Conservation (phyloP, 345 rosid species). For the Cochlearia excelsa region DNA sequence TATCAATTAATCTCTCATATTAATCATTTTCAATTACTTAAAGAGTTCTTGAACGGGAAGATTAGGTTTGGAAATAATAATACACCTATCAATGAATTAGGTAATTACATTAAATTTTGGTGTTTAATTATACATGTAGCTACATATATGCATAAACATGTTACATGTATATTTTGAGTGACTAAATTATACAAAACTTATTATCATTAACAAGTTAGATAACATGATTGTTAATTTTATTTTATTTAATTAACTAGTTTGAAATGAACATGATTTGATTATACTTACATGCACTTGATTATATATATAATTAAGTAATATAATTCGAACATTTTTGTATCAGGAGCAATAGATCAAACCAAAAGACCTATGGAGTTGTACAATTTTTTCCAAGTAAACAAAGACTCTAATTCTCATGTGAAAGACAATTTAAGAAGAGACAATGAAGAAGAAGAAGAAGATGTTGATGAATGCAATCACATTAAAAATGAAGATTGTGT, state of each 20-base stretch:
- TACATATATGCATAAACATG: slow-evolving; percentile 6
- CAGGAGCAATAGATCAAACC: slow-evolving; percentile 24
- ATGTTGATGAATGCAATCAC: slow-evolving; percentile 22
- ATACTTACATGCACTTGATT: no score
- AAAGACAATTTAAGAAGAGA: slow-evolving; percentile 38
- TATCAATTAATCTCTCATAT: slow-evolving; percentile 28
- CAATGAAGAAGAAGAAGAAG: slow-evolving; percentile 14
- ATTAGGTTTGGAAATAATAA: slow-evolving; percentile 14
- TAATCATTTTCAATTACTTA: slow-evolving; percentile 29
- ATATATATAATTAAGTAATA: not conserved
- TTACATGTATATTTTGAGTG: not conserved
- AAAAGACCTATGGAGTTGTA: slow-evolving; percentile 51
- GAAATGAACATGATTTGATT: no score
- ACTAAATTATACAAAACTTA: no score
- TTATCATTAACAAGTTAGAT: no score
- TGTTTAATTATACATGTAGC: not conserved
- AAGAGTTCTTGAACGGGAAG: slow-evolving; percentile 32
- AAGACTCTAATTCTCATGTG: slow-evolving; percentile 54
- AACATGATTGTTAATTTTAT: no score
- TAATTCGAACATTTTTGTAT: not conserved
- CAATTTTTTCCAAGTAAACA: slow-evolving; percentile 64
- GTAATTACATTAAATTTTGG: slow-evolving; percentile 12
- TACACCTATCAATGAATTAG: slow-evolving; percentile 2
- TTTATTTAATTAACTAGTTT: no score
- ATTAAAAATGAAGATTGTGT: slow-evolving; percentile 26